Percentiles rank a stretch among this genome's conserved stretches.
These are phyloP conservation scores for Penicillium sp. DNA, from an alignment of 2,329 filamentous ascomycete species.

Conservation along the genomic window DNA sequence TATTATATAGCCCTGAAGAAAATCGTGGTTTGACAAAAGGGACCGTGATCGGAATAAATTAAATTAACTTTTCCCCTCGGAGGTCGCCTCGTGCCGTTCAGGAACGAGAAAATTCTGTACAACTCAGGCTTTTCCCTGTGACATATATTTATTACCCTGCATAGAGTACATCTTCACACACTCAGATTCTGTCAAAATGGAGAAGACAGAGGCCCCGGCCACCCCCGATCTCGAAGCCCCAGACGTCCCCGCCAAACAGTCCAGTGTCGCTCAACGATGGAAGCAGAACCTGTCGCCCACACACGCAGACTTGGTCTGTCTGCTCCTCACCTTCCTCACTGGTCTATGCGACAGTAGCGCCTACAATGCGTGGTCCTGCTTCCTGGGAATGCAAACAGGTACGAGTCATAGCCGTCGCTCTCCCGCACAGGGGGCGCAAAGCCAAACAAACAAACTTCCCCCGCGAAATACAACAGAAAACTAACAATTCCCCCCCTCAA, in stretches of 20 bases:
- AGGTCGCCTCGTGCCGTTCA: constrained; percentile 5
- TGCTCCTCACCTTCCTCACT: constrained; percentile 43
- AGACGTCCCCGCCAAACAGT: constrained; percentile 9
- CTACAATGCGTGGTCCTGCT: constrained; percentile 50
- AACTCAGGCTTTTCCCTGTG: not conserved
- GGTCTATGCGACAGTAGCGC: constrained; percentile 48
- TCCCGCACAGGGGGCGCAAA: not conserved
- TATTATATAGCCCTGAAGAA: not conserved
- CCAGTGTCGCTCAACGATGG: constrained; percentile 28
- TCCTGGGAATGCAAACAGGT: constrained; percentile 52
- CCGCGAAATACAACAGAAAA: not conserved
- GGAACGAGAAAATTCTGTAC: constrained; percentile 5
- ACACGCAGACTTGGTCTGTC: constrained; percentile 40
- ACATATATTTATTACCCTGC: not conserved
- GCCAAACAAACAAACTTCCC: not conserved
- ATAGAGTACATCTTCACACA: not conserved
- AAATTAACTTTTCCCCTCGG: constrained; percentile 5
- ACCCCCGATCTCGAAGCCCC: constrained; percentile 24
- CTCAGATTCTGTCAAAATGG: constrained; percentile 14
- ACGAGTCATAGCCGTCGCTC: constrained; percentile 14
- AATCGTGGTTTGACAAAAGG: not conserved
- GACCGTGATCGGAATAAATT: not conserved
- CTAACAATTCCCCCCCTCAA: not conserved
- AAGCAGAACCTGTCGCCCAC: constrained; percentile 31
- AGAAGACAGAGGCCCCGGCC: constrained; percentile 17